These are phyloP conservation scores for Perkinsus chesapeaki DNA, from an alignment of 169 alveolate genomes.

Conservation along the genomic window DNA sequence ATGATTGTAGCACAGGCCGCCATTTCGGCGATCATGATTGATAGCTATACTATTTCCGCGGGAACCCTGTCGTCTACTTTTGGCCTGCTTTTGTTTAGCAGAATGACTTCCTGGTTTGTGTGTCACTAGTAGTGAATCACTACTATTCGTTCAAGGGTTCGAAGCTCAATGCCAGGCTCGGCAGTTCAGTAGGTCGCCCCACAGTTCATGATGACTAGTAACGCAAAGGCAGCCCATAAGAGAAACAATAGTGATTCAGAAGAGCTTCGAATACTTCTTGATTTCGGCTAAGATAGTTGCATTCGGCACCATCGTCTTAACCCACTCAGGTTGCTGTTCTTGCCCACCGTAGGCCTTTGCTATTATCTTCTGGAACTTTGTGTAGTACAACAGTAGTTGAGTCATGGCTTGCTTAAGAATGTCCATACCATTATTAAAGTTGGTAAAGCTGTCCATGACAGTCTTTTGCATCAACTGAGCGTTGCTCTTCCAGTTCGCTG, in stretches of 20 bases:
- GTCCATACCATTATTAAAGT: neutral
- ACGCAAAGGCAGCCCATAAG: neutral
- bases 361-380: neutral
- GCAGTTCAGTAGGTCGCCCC: neutral
- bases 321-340: neutral
- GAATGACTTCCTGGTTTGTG: no score
- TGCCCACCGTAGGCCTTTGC: neutral
- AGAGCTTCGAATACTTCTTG: neutral
- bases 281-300: neutral
- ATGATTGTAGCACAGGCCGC: no score
- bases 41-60: no score
- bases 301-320: neutral
- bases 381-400: neutral
- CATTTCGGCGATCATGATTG: no score
- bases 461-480: neutral
- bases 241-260: neutral
- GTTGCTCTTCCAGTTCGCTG: neutral
- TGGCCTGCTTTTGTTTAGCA: no score
- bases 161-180: no score
- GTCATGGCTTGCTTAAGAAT: neutral
- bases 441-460: neutral
- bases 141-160: no score
- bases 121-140: no score
- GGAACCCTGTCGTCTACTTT: no score
- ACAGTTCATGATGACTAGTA: neutral